Evolutionary conservation across 768 basidiomycete species (phyloP), one percentile per base, ranked within the genome.

Genomic region (Wakefieldia striispora): DNA sequence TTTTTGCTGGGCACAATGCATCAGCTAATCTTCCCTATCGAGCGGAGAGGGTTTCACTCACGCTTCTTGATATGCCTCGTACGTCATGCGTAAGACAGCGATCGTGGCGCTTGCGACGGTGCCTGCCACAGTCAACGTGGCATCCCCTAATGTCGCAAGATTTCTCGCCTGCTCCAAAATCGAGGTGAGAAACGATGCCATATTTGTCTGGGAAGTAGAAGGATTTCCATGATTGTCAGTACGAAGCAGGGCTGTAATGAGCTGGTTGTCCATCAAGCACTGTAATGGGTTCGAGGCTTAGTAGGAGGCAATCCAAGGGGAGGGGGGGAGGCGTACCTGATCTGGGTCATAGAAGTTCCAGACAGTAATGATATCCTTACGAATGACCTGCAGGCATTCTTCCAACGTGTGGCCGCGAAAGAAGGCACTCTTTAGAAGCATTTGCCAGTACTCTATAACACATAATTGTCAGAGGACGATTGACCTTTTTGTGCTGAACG

Each of bases 271-370:
- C 45, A 50, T 20, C 57, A 58, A 45, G 21, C 39, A 55, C 57
- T 58, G 19, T 9, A 24, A 41, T 3, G 26, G 10, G 7, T n/a
- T 39, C 20, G 13, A 19, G 6, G 21, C 13, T 11, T 17, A 8
- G 24, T 58, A 6, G 21, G 27, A 11, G 20, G 19, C 27, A 3
- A 8, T 36, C 1, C 6, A 12, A 20, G 17, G 10, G 16, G n/a
- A n/a, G n/a, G 24, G 8, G 19, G n/a, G n/a, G n/a, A n/a, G n/a
- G n/a, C n/a, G n/a, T n/a, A n/a, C n/a, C n/a, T n/a, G n/a, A n/a
- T n/a, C 57, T 2, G 51, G 57, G 36, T 58, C 57, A 3, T 31
- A n/a, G 4, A 58, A 49, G 19, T 58, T 58, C 57, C 57, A 58
- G 34, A 55, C 21, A 0, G 42, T 35, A 16, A 49, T 17, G 5